phyloP scores from a whole-genome alignment of 768 basidiomycete genomes.

The Ramaria sp. region DNA sequence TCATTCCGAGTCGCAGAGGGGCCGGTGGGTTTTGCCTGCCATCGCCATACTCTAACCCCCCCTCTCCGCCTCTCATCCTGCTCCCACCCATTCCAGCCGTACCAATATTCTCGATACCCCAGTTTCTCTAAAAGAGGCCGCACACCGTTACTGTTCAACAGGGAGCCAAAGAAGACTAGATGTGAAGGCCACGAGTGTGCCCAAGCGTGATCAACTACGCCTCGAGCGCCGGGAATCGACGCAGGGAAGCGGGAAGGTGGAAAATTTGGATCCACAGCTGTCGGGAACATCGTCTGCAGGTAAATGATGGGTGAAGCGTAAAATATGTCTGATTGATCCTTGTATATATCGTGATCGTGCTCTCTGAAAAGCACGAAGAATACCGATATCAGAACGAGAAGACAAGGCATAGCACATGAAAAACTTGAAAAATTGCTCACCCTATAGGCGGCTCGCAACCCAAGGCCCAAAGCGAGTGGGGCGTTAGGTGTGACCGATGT shows the following conservation, averaged over 20 bases:
- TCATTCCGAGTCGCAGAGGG: too few relatives aligned
- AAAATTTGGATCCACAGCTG: slow-evolving; percentile 46
- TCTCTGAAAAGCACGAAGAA: slow-evolving; percentile 24
- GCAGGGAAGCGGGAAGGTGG: slow-evolving; percentile 49
- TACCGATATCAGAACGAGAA: slow-evolving; percentile 6
- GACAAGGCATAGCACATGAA: neutral
- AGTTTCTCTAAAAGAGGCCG: slow-evolving; percentile 32
- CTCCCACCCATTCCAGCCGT: slow-evolving; percentile 55
- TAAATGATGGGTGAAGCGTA: slow-evolving; percentile 63
- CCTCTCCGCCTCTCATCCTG: slow-evolving; percentile 65
- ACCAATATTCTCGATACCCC: slow-evolving; percentile 61
- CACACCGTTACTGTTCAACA: slow-evolving; percentile 48
- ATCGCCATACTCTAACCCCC: slow-evolving; percentile 60
- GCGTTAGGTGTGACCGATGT: slow-evolving; percentile 56
- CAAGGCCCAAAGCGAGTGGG: slow-evolving; percentile 65
- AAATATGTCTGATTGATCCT: slow-evolving; percentile 76
- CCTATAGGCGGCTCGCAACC: slow-evolving; percentile 87
- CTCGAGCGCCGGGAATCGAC: slow-evolving; percentile 35
- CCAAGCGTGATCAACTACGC: slow-evolving; percentile 31
- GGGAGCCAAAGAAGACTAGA: slow-evolving; percentile 73
- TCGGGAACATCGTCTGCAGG: slow-evolving; percentile 57
- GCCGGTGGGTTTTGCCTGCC: neutral
- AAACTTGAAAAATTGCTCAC: slow-evolving; percentile 34
- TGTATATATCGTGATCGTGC: slow-evolving; percentile 46
- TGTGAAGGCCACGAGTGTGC: slow-evolving; percentile 73